Percentiles rank a stretch among this genome's conserved stretches.
These are phyloP conservation scores for Amaranthus palmeri DNA, from an alignment of 148 eudicot species.

Conservation along the genomic window DNA sequence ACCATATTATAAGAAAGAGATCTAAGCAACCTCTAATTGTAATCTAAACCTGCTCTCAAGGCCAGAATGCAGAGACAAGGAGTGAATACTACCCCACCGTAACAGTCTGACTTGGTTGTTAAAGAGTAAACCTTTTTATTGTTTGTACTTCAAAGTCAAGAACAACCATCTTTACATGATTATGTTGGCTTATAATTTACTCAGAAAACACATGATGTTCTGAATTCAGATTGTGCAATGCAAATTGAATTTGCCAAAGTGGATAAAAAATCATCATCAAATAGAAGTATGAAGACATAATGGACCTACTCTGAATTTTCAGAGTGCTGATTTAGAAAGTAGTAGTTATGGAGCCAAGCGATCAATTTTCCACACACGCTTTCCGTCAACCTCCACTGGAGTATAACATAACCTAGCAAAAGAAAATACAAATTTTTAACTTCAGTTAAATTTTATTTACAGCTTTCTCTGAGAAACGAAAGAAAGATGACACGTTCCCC, in stretches of 20 bases:
- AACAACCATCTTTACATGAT: background rate
- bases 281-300: slow-evolving; percentile 2
- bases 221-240: background rate
- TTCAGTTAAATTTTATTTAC: background rate
- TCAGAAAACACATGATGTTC: slow-evolving; percentile 2
- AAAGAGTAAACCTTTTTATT: background rate
- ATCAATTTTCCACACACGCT: slow-evolving; percentile 50
- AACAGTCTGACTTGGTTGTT: background rate
- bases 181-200: slow-evolving; percentile 4
- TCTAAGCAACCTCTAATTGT: too few species aligned
- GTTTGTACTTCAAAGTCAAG: background rate
- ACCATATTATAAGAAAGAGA: too few species aligned
- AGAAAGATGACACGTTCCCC: background rate
- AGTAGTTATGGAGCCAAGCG: slow-evolving; percentile 84
- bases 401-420: slow-evolving; percentile 60
- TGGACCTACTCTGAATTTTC: slow-evolving; percentile 22
- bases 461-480: background rate
- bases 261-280: background rate
- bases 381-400: slow-evolving; percentile 48
- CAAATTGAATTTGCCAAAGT: background rate
- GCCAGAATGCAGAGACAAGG: too few species aligned
- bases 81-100: too few species aligned
- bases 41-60: too few species aligned
- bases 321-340: slow-evolving; percentile 37
- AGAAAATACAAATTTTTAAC: background rate